Evolutionary conservation across 768 basidiomycete genomes (phyloP).

Genomic region (Cantharellus cinnabarinus): DNA sequence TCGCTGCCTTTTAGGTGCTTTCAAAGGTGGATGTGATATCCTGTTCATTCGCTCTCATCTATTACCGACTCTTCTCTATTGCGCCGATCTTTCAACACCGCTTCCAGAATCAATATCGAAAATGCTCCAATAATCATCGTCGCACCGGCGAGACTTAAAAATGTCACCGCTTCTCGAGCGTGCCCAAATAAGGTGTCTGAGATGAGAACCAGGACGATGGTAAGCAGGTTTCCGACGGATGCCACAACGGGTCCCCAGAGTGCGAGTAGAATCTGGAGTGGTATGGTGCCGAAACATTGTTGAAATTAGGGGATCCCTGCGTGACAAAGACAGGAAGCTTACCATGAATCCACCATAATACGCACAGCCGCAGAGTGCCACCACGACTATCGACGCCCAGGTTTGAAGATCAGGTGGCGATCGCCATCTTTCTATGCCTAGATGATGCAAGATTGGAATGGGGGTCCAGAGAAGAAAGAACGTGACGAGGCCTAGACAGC

Average conservation of each 20-base stretch:
- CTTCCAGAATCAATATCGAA: slow-evolving; percentile 50
- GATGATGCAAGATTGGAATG: slow-evolving; percentile 1
- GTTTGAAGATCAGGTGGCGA: slow-evolving; percentile 34
- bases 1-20: too few species aligned
- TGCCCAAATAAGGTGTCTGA: slow-evolving; percentile 59
- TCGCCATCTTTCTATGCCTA: background rate
- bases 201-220: slow-evolving; percentile 71
- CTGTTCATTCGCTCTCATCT: background rate
- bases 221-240: slow-evolving; percentile 83
- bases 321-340: slow-evolving; percentile 8
- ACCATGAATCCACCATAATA: slow-evolving; percentile 85
- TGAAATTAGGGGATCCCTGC: background rate
- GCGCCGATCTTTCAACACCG: background rate
- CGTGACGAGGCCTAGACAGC: slow-evolving; percentile 6
- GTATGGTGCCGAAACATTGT: background rate
- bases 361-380: slow-evolving; percentile 46
- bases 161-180: slow-evolving; percentile 36
- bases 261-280: slow-evolving; percentile 47
- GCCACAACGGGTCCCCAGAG: slow-evolving; percentile 76
- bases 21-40: background rate
- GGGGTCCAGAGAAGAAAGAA: slow-evolving; percentile 7
- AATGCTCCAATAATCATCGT: slow-evolving; percentile 69
- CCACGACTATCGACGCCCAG: slow-evolving; percentile 36
- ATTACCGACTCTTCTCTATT: background rate
- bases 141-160: slow-evolving; percentile 58